Evolutionary conservation across 2,329 filamentous ascomycete species (phyloP).

Genomic region (Microsporum ferrugineum): DNA sequence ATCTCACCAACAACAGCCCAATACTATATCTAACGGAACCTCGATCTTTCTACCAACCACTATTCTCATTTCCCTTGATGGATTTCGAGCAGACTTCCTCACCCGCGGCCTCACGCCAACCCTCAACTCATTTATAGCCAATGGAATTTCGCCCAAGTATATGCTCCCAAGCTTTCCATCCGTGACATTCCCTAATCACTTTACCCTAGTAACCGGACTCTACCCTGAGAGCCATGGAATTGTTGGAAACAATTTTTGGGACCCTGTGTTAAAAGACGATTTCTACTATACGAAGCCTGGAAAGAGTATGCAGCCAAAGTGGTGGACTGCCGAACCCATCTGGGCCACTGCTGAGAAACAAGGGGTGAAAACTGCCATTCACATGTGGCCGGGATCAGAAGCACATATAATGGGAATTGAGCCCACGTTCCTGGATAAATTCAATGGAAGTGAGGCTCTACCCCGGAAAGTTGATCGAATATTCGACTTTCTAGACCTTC

Average conservation of each 20-base stretch:
- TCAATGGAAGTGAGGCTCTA: slow-evolving; percentile 64
- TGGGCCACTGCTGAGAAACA: slow-evolving; percentile 87
- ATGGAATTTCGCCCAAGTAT: slow-evolving; percentile 79
- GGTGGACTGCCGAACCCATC: slow-evolving; percentile 90
- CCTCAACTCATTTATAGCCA: slow-evolving; percentile 62
- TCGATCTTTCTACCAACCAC: slow-evolving; percentile 84
- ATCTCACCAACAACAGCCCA: slow-evolving; percentile 16
- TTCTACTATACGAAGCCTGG: slow-evolving; percentile 77
- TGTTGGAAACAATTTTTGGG: slow-evolving; percentile 92
- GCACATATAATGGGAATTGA: slow-evolving; percentile 66
- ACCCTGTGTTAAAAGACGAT: slow-evolving; percentile 60
- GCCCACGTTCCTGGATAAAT: slow-evolving; percentile 73
- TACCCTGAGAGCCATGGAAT: slow-evolving; percentile 89
- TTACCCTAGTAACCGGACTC: slow-evolving; percentile 80
- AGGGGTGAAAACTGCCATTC: slow-evolving; percentile 66
- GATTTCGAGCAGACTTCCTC: slow-evolving; percentile 90
- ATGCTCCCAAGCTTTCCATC: slow-evolving; percentile 94
- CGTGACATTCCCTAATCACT: slow-evolving; percentile 94
- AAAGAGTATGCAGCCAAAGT: slow-evolving; percentile 69
- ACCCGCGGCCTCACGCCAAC: slow-evolving; percentile 72
- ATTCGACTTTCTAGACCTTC: slow-evolving; percentile 71
- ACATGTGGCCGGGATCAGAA: slow-evolving; percentile 98
- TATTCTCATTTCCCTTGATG: slow-evolving; percentile 85
- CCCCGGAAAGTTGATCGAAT: slow-evolving; percentile 66
- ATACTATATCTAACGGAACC: slow-evolving; percentile 61